Base-by-base conservation (phyloP, 331 rosid genomes). In the Cucumis variabilis region DNA sequence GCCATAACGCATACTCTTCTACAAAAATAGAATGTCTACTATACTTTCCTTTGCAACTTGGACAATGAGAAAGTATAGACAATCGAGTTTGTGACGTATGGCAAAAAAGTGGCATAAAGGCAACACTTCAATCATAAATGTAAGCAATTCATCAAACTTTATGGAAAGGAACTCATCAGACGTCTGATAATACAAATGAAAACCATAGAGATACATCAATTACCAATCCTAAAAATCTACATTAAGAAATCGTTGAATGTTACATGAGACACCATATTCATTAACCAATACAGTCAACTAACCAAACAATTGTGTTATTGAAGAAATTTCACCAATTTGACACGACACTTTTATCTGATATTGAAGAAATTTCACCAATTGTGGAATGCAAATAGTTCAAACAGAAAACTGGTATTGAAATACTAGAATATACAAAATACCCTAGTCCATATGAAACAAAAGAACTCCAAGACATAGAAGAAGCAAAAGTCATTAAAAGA, bases 31-130 rank as follows among this genome's bases (percentile, higher is more conserved):
- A 41, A 68, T 27, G 23, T 17, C 87, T 4, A 48, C 87, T 48
- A 84, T 13, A 50, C 41, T 41, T 92, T 93, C 97, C 96, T 92
- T 88, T 30, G 94, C 88, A 82, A 91, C 91, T 90, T 94, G 94
- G 89, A 94, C 89, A 13, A 95, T 88, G 58, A 96, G 89, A 89
- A 91, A 91, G 93, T 94, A 92, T 87, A 97, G 88, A 91, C 98
- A 97, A 93, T 96, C 98, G 21, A 97, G 96, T 87, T 99, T 94
- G 90, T 94, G 95, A 14, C 93, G 94, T 88, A 94, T 97, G 83
- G 99, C 95, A 87, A 98, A 93, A 88, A 93, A 90, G 89, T 94
- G 98, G 90, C 96, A 94, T 27, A 93, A 92, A 85, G 91, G 96
- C 88, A 93, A 90, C 88, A 87, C 90, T 66, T 92, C 93, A 88